These are phyloP conservation scores for Apocynum venetum DNA, from an alignment of 257 asterid genomes.

Conservation along the genomic window DNA sequence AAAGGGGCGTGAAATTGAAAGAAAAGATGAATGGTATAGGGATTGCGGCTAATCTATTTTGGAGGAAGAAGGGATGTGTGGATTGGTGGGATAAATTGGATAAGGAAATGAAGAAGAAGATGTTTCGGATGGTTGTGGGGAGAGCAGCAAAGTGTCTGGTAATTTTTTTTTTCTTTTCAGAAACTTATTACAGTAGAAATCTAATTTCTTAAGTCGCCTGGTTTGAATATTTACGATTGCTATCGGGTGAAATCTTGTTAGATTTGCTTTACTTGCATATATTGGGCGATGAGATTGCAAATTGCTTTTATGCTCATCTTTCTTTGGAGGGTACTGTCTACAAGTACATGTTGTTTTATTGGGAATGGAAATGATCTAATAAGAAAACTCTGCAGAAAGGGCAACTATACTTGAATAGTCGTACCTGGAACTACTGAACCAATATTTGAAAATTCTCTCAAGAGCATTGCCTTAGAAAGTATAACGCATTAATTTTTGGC, in stretches of 20 bases:
- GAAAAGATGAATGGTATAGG: conserved; percentile 65
- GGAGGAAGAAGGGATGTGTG: conserved; percentile 97
- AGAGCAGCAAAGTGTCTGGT: conserved; percentile 82
- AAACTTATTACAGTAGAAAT: background rate
- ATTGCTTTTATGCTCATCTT: background rate
- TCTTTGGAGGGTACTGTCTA: background rate
- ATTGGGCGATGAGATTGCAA: background rate
- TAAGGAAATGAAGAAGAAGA: conserved; percentile 49
- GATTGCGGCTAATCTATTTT: conserved; percentile 65
- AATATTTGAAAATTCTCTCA: background rate
- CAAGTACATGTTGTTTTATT: background rate
- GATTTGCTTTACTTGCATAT: background rate
- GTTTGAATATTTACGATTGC: background rate
- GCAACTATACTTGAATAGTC: background rate
- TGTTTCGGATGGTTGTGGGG: conserved; percentile 52
- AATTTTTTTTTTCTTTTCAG: conserved; percentile 12
- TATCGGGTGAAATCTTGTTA: background rate
- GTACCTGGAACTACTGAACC: background rate
- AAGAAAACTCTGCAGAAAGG: background rate
- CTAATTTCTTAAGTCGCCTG: conserved; percentile 1
- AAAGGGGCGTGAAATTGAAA: conserved; percentile 67
- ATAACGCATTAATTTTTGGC: background rate
- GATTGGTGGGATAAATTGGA: conserved; percentile 99
- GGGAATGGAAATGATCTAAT: background rate
- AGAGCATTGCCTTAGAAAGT: background rate